Percentiles rank a stretch among this genome's conserved stretches.
Evolutionary conservation across 352 stramenopile species (phyloP).

Genomic region (Phytopythium delawarense): DNA sequence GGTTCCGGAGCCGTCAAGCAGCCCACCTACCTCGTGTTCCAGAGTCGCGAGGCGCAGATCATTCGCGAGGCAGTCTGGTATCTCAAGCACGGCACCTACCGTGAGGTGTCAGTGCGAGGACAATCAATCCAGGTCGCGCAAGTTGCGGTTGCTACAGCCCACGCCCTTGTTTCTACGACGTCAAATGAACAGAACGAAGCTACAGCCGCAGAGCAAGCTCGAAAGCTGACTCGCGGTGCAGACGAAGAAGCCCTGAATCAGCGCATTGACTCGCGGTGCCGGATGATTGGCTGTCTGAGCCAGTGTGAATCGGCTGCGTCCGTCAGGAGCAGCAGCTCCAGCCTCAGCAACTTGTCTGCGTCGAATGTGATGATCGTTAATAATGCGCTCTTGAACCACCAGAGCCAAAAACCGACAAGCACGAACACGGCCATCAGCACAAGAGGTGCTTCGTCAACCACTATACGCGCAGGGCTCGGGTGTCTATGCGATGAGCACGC

Average conservation of each 20-base stretch:
- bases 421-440: constrained; percentile 5
- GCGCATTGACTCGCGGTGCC: constrained; percentile 41
- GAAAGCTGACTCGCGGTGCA: constrained; percentile 28
- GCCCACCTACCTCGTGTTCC: constrained; percentile 49
- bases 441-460: constrained; percentile 3
- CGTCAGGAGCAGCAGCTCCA: constrained; percentile 6
- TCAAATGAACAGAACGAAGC: neutral
- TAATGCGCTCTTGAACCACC: neutral
- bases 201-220: constrained; percentile 10
- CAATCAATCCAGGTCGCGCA: neutral
- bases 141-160: neutral
- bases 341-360: constrained; percentile 11
- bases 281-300: constrained; percentile 43
- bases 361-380: constrained; percentile 21
- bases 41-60: constrained; percentile 47
- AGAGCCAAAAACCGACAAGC: neutral
- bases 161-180: neutral
- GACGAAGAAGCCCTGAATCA: constrained; percentile 35
- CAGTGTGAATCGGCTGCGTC: constrained; percentile 5
- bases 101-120: constrained; percentile 32
- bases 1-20: constrained; percentile 38
- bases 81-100: constrained; percentile 39
- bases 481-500: constrained; percentile 34
- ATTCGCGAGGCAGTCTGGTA: constrained; percentile 71
- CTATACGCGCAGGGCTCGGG: constrained; percentile 1